phyloP scores from a whole-genome alignment of 2,329 filamentous ascomycete species.

The Scleromitrula shiraiana region DNA sequence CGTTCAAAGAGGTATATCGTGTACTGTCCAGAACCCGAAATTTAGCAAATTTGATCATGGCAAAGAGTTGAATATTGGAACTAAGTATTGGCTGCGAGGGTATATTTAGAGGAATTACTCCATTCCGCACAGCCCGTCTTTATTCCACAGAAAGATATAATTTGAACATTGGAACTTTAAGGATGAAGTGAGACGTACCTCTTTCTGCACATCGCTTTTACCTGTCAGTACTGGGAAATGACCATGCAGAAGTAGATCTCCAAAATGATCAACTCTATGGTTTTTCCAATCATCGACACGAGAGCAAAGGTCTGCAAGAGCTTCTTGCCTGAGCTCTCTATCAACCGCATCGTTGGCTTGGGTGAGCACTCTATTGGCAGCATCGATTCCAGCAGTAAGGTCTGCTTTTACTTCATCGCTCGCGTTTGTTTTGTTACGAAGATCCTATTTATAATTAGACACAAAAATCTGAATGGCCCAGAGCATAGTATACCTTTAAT shows the following conservation, averaged over 20 bases:
- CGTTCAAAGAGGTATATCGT: slow-evolving; percentile 96
- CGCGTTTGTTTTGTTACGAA: slow-evolving; percentile 74
- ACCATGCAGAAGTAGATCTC: slow-evolving; percentile 78
- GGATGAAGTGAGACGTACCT: slow-evolving; percentile 40
- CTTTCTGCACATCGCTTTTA: slow-evolving; percentile 84
- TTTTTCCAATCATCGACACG: slow-evolving; percentile 97
- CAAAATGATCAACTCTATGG: slow-evolving; percentile 84
- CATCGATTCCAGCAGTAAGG: slow-evolving; percentile 67
- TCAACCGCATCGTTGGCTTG: slow-evolving; percentile 89
- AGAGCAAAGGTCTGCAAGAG: slow-evolving; percentile 69
- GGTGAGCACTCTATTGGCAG: slow-evolving; percentile 71
- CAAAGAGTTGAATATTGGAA: too few relatives aligned
- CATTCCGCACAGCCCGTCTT: too few relatives aligned
- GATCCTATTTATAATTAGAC: slow-evolving; percentile 48
- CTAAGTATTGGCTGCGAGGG: too few relatives aligned
- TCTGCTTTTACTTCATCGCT: slow-evolving; percentile 64
- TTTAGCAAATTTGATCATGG: slow-evolving; percentile 20
- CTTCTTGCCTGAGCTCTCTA: slow-evolving; percentile 75
- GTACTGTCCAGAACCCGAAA: slow-evolving; percentile 50
- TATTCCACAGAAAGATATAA: too few relatives aligned
- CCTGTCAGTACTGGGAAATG: slow-evolving; percentile 87
- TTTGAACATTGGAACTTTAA: too few relatives aligned
- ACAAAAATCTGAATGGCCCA: background rate
- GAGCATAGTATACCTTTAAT: slow-evolving; percentile 54
- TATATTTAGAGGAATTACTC: too few relatives aligned